Conservation (phyloP, 768 basidiomycete genomes). For the Suillus paluster region DNA sequence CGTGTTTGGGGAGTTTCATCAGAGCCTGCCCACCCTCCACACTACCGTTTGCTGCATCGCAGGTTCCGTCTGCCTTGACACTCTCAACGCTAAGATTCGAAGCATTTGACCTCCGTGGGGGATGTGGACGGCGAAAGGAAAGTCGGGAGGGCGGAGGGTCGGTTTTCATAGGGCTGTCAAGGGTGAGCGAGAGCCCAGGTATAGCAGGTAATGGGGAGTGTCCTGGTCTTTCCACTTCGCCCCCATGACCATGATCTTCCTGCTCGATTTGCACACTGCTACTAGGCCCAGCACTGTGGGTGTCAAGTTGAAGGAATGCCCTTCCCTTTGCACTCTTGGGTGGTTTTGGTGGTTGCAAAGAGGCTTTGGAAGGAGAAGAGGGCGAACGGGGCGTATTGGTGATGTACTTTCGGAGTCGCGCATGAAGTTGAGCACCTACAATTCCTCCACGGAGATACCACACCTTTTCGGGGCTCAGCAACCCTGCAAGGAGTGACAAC, state of each 20-base stretch:
- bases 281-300: conserved; percentile 51
- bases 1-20: background rate
- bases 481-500: conserved; percentile 61
- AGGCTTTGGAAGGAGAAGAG: conserved; percentile 12
- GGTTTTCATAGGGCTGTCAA: conserved; percentile 48
- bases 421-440: conserved; percentile 60
- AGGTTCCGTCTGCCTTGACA: background rate
- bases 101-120: conserved; percentile 61
- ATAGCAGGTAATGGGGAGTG: conserved; percentile 62
- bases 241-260: conserved; percentile 16
- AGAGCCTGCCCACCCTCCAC: too few species aligned
- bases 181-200: conserved; percentile 49
- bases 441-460: conserved; percentile 80
- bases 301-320: conserved; percentile 75
- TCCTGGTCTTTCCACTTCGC: conserved; percentile 60
- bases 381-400: conserved; percentile 23
- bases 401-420: conserved; percentile 57
- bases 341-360: conserved; percentile 22
- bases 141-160: conserved; percentile 73
- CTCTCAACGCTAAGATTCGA: conserved; percentile 52
- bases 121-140: conserved; percentile 54
- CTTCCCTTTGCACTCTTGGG: conserved; percentile 39
- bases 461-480: conserved; percentile 58
- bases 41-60: background rate
- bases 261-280: conserved; percentile 2